Conservation (phyloP, 257 asterid species). For the Verbena officinalis region DNA sequence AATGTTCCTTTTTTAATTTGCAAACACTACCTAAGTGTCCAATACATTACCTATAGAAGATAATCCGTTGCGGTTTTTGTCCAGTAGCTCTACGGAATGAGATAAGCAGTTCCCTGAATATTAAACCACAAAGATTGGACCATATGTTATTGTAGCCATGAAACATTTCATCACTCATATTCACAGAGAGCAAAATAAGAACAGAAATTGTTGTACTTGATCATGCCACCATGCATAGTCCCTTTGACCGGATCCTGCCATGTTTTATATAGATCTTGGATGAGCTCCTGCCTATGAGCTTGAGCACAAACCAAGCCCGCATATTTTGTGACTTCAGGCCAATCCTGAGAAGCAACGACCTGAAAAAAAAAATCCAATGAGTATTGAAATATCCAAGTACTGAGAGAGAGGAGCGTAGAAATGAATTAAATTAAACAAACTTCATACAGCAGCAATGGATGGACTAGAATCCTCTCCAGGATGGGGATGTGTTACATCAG, state of each 20-base stretch:
- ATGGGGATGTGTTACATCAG: conserved; percentile 98
- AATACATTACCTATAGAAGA: conserved; percentile 76
- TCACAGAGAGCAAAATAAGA: neutral
- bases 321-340: conserved; percentile 95
- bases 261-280: conserved; percentile 80
- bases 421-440: conserved; percentile 3
- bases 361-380: conserved; percentile 33
- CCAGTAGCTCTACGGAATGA: conserved; percentile 92
- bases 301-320: conserved; percentile 98
- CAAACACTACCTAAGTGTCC: too few relatives aligned
- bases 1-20: too few relatives aligned
- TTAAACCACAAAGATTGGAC: conserved; percentile 9
- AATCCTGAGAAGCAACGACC: conserved; percentile 99
- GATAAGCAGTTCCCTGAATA: conserved; percentile 76
- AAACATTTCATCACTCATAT: neutral
- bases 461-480: conserved; percentile 99
- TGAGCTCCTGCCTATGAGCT: conserved; percentile 95
- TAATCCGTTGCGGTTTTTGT: conserved; percentile 82
- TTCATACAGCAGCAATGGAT: conserved; percentile 90
- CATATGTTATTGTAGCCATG: neutral
- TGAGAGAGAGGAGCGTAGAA: neutral
- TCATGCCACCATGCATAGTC: conserved; percentile 91
- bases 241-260: conserved; percentile 90
- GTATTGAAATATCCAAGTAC: neutral
- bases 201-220: conserved; percentile 57